These are phyloP conservation scores for Aquilaria malaccensis DNA, from an alignment of 345 rosid species.

Conservation along the genomic window DNA sequence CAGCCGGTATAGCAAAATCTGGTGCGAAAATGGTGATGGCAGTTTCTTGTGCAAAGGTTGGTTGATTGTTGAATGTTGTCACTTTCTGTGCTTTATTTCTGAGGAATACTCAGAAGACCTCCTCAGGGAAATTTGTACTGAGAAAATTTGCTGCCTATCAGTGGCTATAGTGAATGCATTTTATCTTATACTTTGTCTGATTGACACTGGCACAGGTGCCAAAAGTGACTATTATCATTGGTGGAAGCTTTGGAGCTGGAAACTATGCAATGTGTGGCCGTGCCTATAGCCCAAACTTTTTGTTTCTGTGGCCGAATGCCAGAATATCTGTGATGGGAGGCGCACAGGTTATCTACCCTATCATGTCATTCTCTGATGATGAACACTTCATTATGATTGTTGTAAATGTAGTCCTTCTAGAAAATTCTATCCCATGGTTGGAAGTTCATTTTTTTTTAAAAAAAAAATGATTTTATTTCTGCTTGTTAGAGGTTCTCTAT, in stretches of 20 bases:
- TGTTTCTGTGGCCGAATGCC: conserved; percentile 98
- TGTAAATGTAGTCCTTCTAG: too few species aligned
- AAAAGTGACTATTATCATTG: conserved; percentile 74
- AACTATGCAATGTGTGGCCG: conserved; percentile 99
- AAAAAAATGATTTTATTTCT: too few species aligned
- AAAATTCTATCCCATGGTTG: too few species aligned
- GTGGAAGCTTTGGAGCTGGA: conserved; percentile 98
- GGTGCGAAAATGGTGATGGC: conserved; percentile 99
- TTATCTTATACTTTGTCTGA: background rate
- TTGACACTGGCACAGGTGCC: conserved; percentile 50
- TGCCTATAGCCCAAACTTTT: conserved; percentile 80
- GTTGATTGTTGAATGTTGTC: conserved; percentile 6
- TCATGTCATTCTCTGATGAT: background rate
- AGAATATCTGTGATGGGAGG: conserved; percentile 97
- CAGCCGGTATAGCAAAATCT: conserved; percentile 92
- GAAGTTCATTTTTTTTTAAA: too few species aligned
- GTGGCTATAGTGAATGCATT: conserved; percentile 33
- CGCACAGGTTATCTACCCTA: conserved; percentile 52
- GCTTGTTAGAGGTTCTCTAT: too few species aligned
- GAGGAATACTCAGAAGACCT: background rate
- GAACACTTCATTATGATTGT: too few species aligned
- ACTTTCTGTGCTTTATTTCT: background rate
- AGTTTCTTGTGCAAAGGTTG: conserved; percentile 91
- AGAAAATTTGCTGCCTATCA: background rate
- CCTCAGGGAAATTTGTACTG: background rate